These are phyloP conservation scores for Esteya vermicola DNA, from an alignment of 2,329 filamentous ascomycete species.

Conservation along the genomic window DNA sequence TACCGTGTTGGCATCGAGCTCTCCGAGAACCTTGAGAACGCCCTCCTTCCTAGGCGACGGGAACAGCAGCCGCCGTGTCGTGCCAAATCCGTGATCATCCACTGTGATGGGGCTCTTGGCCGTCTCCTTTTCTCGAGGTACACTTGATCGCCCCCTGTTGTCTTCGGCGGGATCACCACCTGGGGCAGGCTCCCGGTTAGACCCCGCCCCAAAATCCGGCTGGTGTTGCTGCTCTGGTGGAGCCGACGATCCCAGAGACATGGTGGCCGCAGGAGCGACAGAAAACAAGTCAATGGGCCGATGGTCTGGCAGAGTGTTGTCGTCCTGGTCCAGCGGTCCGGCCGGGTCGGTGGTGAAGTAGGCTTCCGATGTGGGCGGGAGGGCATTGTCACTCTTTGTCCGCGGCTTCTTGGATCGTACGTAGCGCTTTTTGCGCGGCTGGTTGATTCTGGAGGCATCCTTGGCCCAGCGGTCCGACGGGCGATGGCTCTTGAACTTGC, in stretches of 20 bases:
- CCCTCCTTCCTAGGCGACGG: conserved; percentile 59
- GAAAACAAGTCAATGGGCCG: too few relatives aligned
- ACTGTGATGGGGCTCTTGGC: conserved; percentile 41
- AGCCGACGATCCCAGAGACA: background rate
- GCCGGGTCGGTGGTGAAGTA: conserved; percentile 38
- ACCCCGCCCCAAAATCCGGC: conserved; percentile 19
- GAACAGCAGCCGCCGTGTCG: conserved; percentile 58
- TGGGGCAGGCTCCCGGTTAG: conserved; percentile 15
- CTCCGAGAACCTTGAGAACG: conserved; percentile 45
- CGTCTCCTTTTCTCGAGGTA: conserved; percentile 41
- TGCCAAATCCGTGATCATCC: conserved; percentile 32
- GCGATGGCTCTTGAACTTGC: conserved; percentile 73
- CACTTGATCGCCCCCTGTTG: conserved; percentile 29
- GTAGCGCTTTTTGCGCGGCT: conserved; percentile 33
- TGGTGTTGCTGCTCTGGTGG: background rate
- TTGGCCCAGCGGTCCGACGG: conserved; percentile 75
- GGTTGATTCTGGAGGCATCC: conserved; percentile 35
- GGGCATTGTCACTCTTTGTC: conserved; percentile 30
- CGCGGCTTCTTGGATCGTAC: conserved; percentile 32
- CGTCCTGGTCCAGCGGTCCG: conserved; percentile 27
- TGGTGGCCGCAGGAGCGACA: too few relatives aligned
- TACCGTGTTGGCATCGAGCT: conserved; percentile 38
- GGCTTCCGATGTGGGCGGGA: conserved; percentile 37
- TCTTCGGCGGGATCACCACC: conserved; percentile 13
- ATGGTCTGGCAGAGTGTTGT: too few relatives aligned